Conservation (phyloP, 106 monocot species). For the Amphibolis antarctica region DNA sequence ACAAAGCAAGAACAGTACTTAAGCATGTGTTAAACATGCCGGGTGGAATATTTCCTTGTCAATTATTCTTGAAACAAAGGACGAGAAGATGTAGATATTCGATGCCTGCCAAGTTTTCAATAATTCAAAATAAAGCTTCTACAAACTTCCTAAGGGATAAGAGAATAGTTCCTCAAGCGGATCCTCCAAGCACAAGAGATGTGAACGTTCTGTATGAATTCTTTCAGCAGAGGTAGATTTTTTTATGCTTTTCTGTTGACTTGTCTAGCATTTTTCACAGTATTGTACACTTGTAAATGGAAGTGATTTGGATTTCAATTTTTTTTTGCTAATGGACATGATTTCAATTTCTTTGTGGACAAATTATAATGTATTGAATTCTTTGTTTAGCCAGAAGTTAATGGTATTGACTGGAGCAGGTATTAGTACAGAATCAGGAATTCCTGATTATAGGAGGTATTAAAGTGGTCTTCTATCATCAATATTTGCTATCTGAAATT, state of each 20-base stretch:
- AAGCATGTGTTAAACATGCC: background rate
- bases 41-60: background rate
- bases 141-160: conserved; percentile 49
- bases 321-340: background rate
- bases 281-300: background rate
- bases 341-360: background rate
- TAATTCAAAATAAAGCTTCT: conserved; percentile 22
- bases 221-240: conserved; percentile 52
- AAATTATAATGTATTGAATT: background rate
- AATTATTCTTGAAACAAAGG: conserved; percentile 3
- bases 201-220: conserved; percentile 62
- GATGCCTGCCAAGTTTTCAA: conserved; percentile 7
- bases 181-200: conserved; percentile 61
- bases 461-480: background rate
- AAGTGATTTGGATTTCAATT: background rate
- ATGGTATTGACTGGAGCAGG: conserved; percentile 97
- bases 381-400: conserved; percentile 49
- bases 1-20: background rate
- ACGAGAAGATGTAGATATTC: conserved; percentile 23
- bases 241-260: background rate
- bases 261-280: background rate
- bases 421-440: conserved; percentile 95
- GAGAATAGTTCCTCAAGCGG: conserved; percentile 64
- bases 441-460: conserved; percentile 99
- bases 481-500: background rate